phyloP scores from a whole-genome alignment of 2,329 filamentous ascomycete genomes.

The Verticillium alfalfae region DNA sequence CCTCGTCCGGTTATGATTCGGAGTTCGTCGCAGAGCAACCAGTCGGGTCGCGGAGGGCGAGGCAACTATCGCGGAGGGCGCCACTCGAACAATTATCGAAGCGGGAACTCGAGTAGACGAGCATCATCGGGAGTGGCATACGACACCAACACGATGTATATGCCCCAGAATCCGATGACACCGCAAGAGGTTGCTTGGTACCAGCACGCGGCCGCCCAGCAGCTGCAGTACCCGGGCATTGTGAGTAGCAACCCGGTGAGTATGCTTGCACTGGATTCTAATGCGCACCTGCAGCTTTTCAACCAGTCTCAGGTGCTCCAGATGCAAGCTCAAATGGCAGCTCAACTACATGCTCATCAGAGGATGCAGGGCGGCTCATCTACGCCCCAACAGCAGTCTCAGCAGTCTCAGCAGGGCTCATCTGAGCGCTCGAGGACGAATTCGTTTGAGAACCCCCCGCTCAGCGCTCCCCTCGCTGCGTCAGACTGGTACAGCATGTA shows the following conservation, averaged over 20 bases:
- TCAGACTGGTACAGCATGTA: conserved; percentile 52
- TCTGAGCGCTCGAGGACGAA: conserved; percentile 53
- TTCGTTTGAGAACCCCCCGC: conserved; percentile 54
- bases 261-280: conserved; percentile 9
- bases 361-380: conserved; percentile 8
- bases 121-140: conserved; percentile 49
- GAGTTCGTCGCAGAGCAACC: conserved; percentile 55
- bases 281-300: conserved; percentile 9
- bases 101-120: conserved; percentile 41
- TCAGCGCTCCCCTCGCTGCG: conserved; percentile 48
- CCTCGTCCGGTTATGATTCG: conserved; percentile 52
- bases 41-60: conserved; percentile 38
- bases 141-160: conserved; percentile 40
- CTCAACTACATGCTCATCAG: conserved; percentile 8
- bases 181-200: conserved; percentile 46
- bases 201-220: conserved; percentile 20
- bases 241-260: conserved; percentile 10
- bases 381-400: conserved; percentile 11
- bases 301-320: conserved; percentile 13
- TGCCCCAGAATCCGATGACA: conserved; percentile 33
- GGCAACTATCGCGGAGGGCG: conserved; percentile 44
- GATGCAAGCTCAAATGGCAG: conserved; percentile 11
- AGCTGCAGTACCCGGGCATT: conserved; percentile 25
- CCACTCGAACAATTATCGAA: conserved; percentile 37
- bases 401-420: conserved; percentile 36